Evolutionary conservation across 2,329 filamentous ascomycete species (phyloP).

Genomic region (Colletotrichum orbiculare): DNA sequence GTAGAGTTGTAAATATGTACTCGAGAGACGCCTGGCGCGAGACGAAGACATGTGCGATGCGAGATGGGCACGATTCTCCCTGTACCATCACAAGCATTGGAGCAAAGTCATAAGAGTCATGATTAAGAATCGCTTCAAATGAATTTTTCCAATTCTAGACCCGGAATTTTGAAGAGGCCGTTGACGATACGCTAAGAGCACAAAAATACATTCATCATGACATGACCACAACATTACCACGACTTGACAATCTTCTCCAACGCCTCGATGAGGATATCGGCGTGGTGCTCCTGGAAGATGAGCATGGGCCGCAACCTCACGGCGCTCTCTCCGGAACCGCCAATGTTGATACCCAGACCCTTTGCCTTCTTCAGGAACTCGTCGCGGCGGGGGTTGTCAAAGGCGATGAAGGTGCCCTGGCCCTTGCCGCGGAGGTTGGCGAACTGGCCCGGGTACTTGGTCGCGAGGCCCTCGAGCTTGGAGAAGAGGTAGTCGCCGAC

Average conservation of each 20-base stretch:
- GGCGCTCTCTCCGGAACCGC: conserved; percentile 79
- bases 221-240: conserved; percentile 31
- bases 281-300: conserved; percentile 91
- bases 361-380: conserved; percentile 84
- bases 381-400: conserved; percentile 84
- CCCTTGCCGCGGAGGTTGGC: conserved; percentile 87
- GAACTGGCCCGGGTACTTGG: conserved; percentile 81
- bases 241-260: conserved; percentile 78
- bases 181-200: too few relatives aligned
- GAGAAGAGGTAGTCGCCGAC: conserved; percentile 83
- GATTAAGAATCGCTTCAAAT: too few relatives aligned
- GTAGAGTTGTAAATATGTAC: not conserved
- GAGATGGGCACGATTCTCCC: too few relatives aligned
- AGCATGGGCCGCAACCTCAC: conserved; percentile 90
- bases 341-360: conserved; percentile 85
- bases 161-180: too few relatives aligned
- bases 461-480: conserved; percentile 74
- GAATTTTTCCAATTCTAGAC: too few relatives aligned
- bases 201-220: not conserved
- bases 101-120: too few relatives aligned
- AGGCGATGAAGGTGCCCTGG: conserved; percentile 92
- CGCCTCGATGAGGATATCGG: conserved; percentile 82
- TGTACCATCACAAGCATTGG: too few relatives aligned
- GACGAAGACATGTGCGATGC: conserved; percentile 3
- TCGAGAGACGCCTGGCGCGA: not conserved